Conservation (phyloP, 306 rosid genomes). For the Cucumis melo region DNA sequence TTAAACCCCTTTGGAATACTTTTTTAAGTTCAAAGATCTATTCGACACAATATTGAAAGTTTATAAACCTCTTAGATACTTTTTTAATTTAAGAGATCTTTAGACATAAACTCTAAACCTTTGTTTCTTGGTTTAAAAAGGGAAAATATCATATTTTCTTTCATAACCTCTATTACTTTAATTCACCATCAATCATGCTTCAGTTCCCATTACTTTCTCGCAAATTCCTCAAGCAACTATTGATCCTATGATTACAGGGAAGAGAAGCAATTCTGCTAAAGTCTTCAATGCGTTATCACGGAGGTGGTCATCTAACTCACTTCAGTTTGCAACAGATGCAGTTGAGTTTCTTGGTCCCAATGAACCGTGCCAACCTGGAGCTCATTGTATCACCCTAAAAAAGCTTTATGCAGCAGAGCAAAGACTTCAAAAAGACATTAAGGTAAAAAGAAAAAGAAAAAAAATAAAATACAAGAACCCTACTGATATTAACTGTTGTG, state of each 20-base stretch:
- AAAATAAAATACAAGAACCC: not conserved
- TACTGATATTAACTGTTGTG: not conserved
- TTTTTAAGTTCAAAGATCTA: not conserved
- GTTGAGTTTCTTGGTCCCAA: slow-evolving; percentile 25
- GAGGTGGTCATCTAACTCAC: slow-evolving; percentile 61
- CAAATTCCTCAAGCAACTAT: slow-evolving; percentile 1
- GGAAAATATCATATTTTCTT: not conserved
- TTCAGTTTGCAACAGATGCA: slow-evolving; percentile 35
- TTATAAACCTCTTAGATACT: no score
- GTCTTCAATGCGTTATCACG: slow-evolving; percentile 76
- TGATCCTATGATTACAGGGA: slow-evolving; percentile 34
- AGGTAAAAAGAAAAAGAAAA: slow-evolving; percentile 36
- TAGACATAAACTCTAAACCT: not conserved
- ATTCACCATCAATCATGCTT: not conserved
- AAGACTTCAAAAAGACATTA: slow-evolving; percentile 59
- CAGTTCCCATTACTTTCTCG: not conserved
- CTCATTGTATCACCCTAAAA: slow-evolving; percentile 72
- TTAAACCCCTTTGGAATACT: not conserved
- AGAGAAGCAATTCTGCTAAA: slow-evolving; percentile 57
- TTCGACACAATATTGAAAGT: no score
- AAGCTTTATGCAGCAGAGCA: slow-evolving; percentile 55
- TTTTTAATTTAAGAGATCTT: no score
- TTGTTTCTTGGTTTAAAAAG: not conserved
- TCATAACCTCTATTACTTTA: not conserved
- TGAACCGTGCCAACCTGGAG: slow-evolving; percentile 91